These are phyloP conservation scores for Basidioascus undulatus DNA, from an alignment of 768 basidiomycete genomes.

Conservation along the genomic window DNA sequence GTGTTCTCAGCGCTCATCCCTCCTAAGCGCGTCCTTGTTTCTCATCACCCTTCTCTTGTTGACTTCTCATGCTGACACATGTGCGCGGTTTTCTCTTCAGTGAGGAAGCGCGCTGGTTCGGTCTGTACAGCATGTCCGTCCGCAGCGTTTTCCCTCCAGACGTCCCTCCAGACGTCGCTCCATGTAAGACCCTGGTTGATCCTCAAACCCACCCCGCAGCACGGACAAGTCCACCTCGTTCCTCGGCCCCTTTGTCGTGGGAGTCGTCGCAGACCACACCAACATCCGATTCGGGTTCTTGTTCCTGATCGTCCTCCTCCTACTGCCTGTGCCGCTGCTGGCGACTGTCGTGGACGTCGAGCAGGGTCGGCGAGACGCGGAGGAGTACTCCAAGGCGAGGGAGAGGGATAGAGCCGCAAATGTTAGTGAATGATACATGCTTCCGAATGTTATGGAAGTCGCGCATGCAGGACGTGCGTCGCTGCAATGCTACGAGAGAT, in stretches of 20 bases:
- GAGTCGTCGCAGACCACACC: constrained; percentile 61
- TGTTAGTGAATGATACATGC: no score
- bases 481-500: no score
- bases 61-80: background rate
- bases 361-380: constrained; percentile 32
- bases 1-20: constrained; percentile 73
- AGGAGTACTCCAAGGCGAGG: no score
- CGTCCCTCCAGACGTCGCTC: no score
- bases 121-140: constrained; percentile 54
- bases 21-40: constrained; percentile 18
- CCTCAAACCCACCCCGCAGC: background rate
- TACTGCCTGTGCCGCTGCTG: constrained; percentile 55
- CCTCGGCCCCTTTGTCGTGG: constrained; percentile 70
- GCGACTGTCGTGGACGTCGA: constrained; percentile 38
- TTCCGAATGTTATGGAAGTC: no score
- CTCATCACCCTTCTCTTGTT: background rate
- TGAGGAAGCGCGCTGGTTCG: constrained; percentile 71
- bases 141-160: background rate
- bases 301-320: constrained; percentile 62
- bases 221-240: constrained; percentile 59
- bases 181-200: no score
- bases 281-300: constrained; percentile 81
- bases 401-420: no score
- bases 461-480: no score
- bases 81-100: constrained; percentile 22